Evolutionary conservation across 139 green algal genomes (phyloP).

Genomic region (Diplosphaera chodatii): DNA sequence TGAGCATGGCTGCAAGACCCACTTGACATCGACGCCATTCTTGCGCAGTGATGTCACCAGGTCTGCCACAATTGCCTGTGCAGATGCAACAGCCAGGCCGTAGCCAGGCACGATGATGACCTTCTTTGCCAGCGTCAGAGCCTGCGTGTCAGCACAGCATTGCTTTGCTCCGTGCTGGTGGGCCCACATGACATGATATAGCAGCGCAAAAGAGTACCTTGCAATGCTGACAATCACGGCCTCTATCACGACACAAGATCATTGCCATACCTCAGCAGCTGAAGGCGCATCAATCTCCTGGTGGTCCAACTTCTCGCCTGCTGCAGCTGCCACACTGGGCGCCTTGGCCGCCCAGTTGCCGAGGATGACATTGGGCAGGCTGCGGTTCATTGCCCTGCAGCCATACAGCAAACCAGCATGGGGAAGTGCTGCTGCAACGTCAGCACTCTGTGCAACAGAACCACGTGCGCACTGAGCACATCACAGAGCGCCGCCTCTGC

Average conservation of each 20-base stretch:
- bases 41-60: constrained; percentile 48
- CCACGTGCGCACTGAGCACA: too few species aligned
- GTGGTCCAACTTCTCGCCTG: constrained; percentile 24
- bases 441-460: too few species aligned
- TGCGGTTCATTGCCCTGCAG: constrained; percentile 83
- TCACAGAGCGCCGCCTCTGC: too few species aligned
- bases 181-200: too few species aligned
- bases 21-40: constrained; percentile 49
- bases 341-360: constrained; percentile 61
- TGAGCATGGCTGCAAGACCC: too few species aligned
- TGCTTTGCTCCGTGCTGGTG: too few species aligned
- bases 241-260: too few species aligned
- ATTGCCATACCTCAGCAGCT: background rate
- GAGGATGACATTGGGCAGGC: constrained; percentile 80
- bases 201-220: too few species aligned
- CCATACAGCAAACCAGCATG: too few species aligned
- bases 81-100: constrained; percentile 78
- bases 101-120: constrained; percentile 85
- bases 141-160: too few species aligned
- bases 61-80: constrained; percentile 71
- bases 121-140: constrained; percentile 37
- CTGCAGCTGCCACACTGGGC: constrained; percentile 2
- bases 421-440: too few species aligned
- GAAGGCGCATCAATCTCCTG: constrained; percentile 40
- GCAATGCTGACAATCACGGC: too few species aligned